Evolutionary conservation across 345 rosid genomes (phyloP), one percentile per base, ranked within the genome.

Genomic region (Gossypium anomalum): DNA sequence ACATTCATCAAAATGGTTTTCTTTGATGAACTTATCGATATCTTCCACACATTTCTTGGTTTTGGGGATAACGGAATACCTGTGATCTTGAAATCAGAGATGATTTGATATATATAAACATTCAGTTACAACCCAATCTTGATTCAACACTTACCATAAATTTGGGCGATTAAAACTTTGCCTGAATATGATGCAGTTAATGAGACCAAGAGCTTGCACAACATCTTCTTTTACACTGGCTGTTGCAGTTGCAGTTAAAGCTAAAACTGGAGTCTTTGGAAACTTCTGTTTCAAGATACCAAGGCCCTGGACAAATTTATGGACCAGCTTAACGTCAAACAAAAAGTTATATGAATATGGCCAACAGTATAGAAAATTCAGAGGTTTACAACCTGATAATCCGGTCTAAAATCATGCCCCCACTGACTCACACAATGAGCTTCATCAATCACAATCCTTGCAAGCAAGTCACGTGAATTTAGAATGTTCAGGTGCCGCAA

Each of bases 361-460:
- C 57, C 70, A 27, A 41, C 67, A 68, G 56, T 68, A 11, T 52
- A 56, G 71, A 55, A 80, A 59, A 77, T 73, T 57, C 55, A 25
- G 61, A 71, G 34, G 76, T 76, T 69, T 57, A 75, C 76, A 85
- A 95, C 99, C 99, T 91, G 97, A 83, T 95, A 95, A 83, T 95
- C 99, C 22, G 99, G 98, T 85, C 99, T 91, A 88, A 94, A 94
- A 83, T 94, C 99, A 84, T 94, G 99, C 51, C 99, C 99, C 99
- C 99, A 94, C 83, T 94, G 99, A 83, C 99, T 94, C 82, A 94
- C 98, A 78, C 99, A 94, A 67, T 94, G 99, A 73, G 99, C 99
- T 89, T 94, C 99, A 79, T 94, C 99, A 82, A 94, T 94, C 63
- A 94, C 99, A 83, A 94, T 89, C 86, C 99, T 89, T 62, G 97